Evolutionary conservation across 768 basidiomycete genomes (phyloP).

Genomic region (Postia placenta): DNA sequence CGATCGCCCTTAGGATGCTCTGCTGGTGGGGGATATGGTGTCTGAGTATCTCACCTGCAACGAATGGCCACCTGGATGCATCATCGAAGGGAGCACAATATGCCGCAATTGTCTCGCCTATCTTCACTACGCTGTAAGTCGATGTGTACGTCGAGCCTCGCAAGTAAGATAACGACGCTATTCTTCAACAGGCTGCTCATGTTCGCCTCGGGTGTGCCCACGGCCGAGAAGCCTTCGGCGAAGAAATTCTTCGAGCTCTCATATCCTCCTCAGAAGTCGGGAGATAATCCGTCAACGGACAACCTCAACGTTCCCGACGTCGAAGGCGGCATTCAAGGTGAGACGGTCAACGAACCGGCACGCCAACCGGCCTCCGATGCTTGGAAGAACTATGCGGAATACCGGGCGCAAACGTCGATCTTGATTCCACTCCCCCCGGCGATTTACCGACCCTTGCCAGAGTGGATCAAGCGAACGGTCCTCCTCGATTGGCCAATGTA

Average conservation of each 20-base stretch:
- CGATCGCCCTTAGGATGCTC: slow-evolving; percentile 35
- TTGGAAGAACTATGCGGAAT: slow-evolving; percentile 50
- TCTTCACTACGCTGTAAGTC: slow-evolving; percentile 58
- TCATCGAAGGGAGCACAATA: slow-evolving; percentile 50
- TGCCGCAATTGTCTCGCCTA: slow-evolving; percentile 52
- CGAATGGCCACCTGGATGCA: slow-evolving; percentile 34
- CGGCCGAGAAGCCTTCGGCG: slow-evolving; percentile 62
- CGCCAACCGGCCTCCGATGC: slow-evolving; percentile 20
- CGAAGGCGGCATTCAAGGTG: slow-evolving; percentile 18
- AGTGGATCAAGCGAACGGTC: slow-evolving; percentile 44
- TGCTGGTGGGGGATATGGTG: slow-evolving; percentile 68
- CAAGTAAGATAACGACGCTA: not conserved
- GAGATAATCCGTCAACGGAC: slow-evolving; percentile 14
- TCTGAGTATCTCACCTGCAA: slow-evolving; percentile 49
- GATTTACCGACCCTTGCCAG: slow-evolving; percentile 47
- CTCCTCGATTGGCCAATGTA: slow-evolving; percentile 61
- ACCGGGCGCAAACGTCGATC: slow-evolving; percentile 52
- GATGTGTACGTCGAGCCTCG: not conserved
- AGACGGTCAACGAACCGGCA: slow-evolving; percentile 12
- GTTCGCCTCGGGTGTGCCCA: slow-evolving; percentile 66
- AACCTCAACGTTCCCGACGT: not conserved
- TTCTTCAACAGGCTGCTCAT: slow-evolving; percentile 45
- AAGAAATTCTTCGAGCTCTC: slow-evolving; percentile 52
- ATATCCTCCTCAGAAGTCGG: slow-evolving; percentile 22
- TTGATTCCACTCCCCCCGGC: slow-evolving; percentile 54